These are phyloP conservation scores for Polymyxa betae DNA, from an alignment of 208 protist species.

Conservation along the genomic window DNA sequence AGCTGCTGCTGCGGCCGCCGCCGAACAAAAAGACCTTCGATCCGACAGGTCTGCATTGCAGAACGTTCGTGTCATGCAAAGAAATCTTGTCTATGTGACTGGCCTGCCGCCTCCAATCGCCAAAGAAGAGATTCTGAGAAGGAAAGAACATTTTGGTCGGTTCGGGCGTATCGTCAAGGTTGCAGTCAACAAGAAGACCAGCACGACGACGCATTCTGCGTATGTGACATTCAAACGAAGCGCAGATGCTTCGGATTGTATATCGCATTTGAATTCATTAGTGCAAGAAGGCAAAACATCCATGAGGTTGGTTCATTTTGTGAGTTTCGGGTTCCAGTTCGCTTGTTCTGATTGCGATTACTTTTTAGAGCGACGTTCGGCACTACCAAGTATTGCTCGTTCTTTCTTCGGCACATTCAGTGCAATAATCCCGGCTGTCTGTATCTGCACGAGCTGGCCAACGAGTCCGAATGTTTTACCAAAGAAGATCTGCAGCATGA, in stretches of 20 bases:
- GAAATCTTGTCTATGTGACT: conserved; percentile 84
- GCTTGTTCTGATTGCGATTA: too few species aligned
- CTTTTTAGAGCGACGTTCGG: conserved; percentile 79
- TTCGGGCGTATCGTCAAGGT: conserved; percentile 84
- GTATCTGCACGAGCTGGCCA: conserved; percentile 82
- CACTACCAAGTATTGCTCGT: conserved; percentile 87
- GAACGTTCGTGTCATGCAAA: conserved; percentile 81
- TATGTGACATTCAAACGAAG: conserved; percentile 72
- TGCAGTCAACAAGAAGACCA: conserved; percentile 79
- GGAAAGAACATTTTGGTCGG: conserved; percentile 81
- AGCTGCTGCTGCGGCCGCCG: not conserved
- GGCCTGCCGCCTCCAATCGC: conserved; percentile 77
- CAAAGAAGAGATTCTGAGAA: conserved; percentile 75
- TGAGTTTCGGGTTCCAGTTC: not conserved
- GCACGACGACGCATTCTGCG: conserved; percentile 38
- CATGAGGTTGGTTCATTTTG: not conserved
- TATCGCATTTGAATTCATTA: conserved; percentile 5
- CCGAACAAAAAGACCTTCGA: not conserved
- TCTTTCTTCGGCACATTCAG: conserved; percentile 76
- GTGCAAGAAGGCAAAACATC: not conserved
- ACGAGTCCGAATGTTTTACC: conserved; percentile 74
- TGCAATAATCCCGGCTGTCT: conserved; percentile 86
- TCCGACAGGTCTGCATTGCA: conserved; percentile 46
- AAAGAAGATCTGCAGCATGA: conserved; percentile 78
- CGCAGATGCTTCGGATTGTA: conserved; percentile 67